Evolutionary conservation across 179 eudicot genomes (phyloP).

Genomic region (Vitellaria paradoxa): DNA sequence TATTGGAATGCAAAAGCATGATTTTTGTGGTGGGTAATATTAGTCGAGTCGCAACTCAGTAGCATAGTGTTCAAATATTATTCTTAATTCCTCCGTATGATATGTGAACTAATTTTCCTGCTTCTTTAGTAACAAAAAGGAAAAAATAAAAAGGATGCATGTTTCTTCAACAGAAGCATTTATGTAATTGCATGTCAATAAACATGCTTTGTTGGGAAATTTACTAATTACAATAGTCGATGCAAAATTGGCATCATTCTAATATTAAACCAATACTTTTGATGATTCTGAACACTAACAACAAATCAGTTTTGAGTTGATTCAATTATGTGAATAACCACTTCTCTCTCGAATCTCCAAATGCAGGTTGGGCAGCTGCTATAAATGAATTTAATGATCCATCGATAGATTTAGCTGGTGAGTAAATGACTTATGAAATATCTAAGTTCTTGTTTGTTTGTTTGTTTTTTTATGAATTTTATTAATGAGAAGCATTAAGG

Average conservation of each 20-base stretch:
- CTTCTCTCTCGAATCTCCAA: slow-evolving; percentile 6
- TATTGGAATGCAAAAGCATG: not conserved
- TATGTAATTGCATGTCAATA: not conserved
- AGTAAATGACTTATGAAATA: slow-evolving; percentile 18
- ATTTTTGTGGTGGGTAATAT: not conserved
- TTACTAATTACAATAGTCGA: not conserved
- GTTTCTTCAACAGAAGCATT: not conserved
- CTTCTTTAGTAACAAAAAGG: not conserved
- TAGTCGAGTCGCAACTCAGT: not conserved
- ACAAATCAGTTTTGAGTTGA: not conserved
- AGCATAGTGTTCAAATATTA: not conserved
- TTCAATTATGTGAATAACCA: slow-evolving; percentile 1
- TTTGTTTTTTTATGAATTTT: not conserved
- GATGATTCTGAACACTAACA: not conserved
- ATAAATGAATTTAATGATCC: slow-evolving; percentile 51
- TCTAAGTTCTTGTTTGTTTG: not conserved
- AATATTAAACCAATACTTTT: not conserved
- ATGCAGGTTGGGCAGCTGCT: slow-evolving; percentile 76
- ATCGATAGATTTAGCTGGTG: slow-evolving; percentile 57
- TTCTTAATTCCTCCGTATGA: not conserved
- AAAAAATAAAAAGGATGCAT: not conserved
- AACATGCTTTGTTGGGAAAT: not conserved
- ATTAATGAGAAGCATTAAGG: too few species aligned
- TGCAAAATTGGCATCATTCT: not conserved
- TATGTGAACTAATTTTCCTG: not conserved